phyloP scores from a whole-genome alignment of 208 protist genomes.

The Trypanosoma caninum region DNA sequence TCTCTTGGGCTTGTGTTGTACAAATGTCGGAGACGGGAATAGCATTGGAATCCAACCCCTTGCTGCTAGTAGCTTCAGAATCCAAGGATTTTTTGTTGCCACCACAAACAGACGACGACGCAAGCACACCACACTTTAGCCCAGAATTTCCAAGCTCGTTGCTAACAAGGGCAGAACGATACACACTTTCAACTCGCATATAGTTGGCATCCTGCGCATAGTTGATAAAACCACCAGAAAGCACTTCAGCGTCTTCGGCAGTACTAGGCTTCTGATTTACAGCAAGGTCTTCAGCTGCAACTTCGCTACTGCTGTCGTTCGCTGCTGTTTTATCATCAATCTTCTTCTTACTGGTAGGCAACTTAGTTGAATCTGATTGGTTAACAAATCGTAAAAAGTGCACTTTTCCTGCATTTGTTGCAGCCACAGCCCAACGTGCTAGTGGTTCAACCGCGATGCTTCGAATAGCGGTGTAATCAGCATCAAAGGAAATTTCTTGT shows the following conservation, averaged over 20 bases:
- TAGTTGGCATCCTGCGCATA: slow-evolving; percentile 7
- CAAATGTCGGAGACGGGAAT: not conserved
- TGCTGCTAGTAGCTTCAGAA: not conserved
- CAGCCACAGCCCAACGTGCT: slow-evolving; percentile 66
- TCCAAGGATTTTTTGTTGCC: not conserved
- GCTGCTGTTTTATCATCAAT: slow-evolving; percentile 11
- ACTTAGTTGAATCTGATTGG: slow-evolving; percentile 22
- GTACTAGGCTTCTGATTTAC: too few relatives aligned
- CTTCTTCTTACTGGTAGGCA: too few relatives aligned
- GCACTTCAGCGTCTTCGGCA: not conserved
- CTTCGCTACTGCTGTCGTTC: not conserved
- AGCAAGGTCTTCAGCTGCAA: not conserved
- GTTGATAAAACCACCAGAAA: not conserved
- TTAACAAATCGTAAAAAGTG: slow-evolving; percentile 73
- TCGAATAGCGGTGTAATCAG: slow-evolving; percentile 80
- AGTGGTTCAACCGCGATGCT: slow-evolving; percentile 76
- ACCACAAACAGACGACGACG: not conserved
- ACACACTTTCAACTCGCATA: slow-evolving; percentile 36
- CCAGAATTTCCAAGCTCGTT: slow-evolving; percentile 35
- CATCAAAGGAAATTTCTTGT: slow-evolving; percentile 72
- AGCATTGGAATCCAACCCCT: too few relatives aligned
- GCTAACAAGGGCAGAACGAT: slow-evolving; percentile 58
- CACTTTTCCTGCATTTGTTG: slow-evolving; percentile 77
- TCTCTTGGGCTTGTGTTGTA: not conserved
- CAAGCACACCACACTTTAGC: not conserved